Base-by-base conservation (phyloP, 257 asterid genomes). In the Solanum dulcamara region DNA sequence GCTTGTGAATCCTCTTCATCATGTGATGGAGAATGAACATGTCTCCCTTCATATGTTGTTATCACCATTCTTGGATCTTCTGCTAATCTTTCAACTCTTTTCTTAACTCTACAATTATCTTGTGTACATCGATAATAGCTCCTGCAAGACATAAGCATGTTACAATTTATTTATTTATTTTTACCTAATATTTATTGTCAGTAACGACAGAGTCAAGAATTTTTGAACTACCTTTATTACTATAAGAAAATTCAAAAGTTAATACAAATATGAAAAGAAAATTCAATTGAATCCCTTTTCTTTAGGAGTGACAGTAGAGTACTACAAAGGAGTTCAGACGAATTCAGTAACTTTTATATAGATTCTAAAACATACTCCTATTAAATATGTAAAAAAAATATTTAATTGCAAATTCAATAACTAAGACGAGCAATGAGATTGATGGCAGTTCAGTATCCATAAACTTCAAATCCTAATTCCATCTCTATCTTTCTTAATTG, bases 11-110 rank as follows among this genome's bases (percentile, higher is more conserved):
- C 97, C 3, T 93, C 98, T 7, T 94, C 91, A 6, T 94, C 98
- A 2, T 87, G 94, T 42, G 97, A 94, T 46, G 99, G 98, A 33
- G 96, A 87, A 86, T 96, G 99, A 64, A 88, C n/a, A 88, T 94
- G 99, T 81, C 99, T 91, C 0, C 98, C 99, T 88, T 96, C 99
- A 84, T 96, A 94, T 20, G 98, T 92, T 6, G 99, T 96, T 84
- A 96, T 96, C 74, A 96, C 99, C 99, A 96, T 96, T 66, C 98
- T 92, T 1, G 99, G 98, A 88, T 96, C 99, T 80, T 94, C 98
- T 4, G 94, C 98, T 26, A 94, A 89, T 84, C 99, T 89, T 74
- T 96, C 99, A 68, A 96, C 95, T 0, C 99, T 91, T 77, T 96
- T 96, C 92, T 96, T 96, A 40, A 96, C 99, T 0, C 96, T 92